Evolutionary conservation across 768 basidiomycete genomes (phyloP).

Genomic region (Mycena amicta): DNA sequence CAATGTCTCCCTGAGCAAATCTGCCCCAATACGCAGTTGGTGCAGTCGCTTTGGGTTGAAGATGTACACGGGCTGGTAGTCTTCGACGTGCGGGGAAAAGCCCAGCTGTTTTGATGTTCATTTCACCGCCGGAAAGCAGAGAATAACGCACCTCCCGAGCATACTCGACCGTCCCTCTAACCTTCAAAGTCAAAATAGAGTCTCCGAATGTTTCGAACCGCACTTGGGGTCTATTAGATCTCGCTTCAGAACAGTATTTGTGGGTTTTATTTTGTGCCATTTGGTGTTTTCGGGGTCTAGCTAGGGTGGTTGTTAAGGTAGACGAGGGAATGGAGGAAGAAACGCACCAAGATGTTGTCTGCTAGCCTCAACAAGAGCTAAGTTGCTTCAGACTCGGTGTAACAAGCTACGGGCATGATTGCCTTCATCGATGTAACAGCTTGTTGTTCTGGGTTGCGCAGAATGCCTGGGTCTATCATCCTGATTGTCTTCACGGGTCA

Average conservation of each 20-base stretch:
- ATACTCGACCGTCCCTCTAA: constrained; percentile 71
- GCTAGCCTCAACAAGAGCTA: constrained; percentile 70
- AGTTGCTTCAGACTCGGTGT: background rate
- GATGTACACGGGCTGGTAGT: constrained; percentile 75
- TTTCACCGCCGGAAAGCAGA: constrained; percentile 62
- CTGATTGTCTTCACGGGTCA: too few species aligned
- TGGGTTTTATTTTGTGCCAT: constrained; percentile 43
- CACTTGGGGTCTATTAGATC: constrained; percentile 65
- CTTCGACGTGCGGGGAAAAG: constrained; percentile 49
- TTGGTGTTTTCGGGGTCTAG: constrained; percentile 74
- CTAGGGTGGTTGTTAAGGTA: too few species aligned
- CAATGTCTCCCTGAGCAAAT: constrained; percentile 65
- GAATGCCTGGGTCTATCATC: constrained; percentile 77
- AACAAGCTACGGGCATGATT: constrained; percentile 18
- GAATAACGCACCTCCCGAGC: constrained; percentile 66
- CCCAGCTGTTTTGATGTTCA: constrained; percentile 31
- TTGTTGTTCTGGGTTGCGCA: constrained; percentile 64
- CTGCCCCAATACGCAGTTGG: constrained; percentile 64
- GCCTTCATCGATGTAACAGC: constrained; percentile 66
- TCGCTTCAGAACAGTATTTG: constrained; percentile 36
- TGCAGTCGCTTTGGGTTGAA: constrained; percentile 56
- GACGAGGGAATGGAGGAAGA: too few species aligned
- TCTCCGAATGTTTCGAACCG: background rate
- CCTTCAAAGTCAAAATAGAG: background rate
- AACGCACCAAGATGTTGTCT: constrained; percentile 73